Percentiles rank a stretch among this genome's conserved stretches.
Evolutionary conservation across 2,329 filamentous ascomycete species (phyloP).

Genomic region (Xylaria sp.): DNA sequence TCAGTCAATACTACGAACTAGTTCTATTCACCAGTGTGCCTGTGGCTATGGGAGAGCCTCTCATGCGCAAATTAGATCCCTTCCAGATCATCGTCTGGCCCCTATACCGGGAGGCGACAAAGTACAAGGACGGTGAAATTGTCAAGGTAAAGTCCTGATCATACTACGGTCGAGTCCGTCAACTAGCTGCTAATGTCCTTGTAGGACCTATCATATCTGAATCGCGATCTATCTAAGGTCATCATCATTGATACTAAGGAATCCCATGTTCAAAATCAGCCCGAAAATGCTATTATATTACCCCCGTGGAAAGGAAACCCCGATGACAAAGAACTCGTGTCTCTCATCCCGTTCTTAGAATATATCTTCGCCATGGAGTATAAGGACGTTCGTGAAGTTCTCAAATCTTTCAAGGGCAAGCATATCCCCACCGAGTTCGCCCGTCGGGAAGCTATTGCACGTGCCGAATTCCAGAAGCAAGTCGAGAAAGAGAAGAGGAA

Average conservation of each 20-base stretch:
- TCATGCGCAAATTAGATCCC: conserved; percentile 93
- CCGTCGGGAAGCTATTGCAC: conserved; percentile 83
- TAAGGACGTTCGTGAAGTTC: conserved; percentile 83
- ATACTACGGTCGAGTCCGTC: neutral
- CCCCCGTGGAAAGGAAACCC: conserved; percentile 89
- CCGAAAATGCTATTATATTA: conserved; percentile 94
- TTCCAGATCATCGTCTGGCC: conserved; percentile 97
- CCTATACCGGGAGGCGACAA: conserved; percentile 94
- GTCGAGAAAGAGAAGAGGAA: conserved; percentile 74
- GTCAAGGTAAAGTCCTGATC: conserved; percentile 75
- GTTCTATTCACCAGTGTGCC: conserved; percentile 95
- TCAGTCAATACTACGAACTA: conserved; percentile 97
- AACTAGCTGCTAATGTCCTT: neutral
- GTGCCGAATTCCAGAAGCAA: conserved; percentile 85
- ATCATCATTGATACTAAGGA: conserved; percentile 92
- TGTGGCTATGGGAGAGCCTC: conserved; percentile 83
- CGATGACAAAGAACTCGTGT: conserved; percentile 86
- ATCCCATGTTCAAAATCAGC: conserved; percentile 85
- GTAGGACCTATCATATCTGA: conserved; percentile 96
- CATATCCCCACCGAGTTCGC: conserved; percentile 92
- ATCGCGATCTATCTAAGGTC: conserved; percentile 94
- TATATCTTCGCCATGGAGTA: conserved; percentile 96
- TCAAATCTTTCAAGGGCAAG: conserved; percentile 89
- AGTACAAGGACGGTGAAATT: conserved; percentile 95
- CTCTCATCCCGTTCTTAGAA: conserved; percentile 94